Evolutionary conservation across 2,329 filamentous ascomycete genomes (phyloP).

Genomic region (Rutstroemia sp.): DNA sequence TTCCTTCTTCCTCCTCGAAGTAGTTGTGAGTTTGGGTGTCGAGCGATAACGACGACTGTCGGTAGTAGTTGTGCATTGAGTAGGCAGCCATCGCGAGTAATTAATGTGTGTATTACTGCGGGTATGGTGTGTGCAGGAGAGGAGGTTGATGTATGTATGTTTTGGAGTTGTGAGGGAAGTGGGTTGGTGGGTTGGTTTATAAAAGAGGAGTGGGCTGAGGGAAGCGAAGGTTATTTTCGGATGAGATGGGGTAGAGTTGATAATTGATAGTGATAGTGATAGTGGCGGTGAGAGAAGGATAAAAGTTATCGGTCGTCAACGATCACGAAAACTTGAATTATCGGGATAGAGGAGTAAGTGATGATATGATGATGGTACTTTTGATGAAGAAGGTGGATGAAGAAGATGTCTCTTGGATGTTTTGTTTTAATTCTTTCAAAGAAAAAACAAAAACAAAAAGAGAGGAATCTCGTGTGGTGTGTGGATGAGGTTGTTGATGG

Average conservation of each 20-base stretch:
- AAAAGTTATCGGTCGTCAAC: constrained; percentile 15
- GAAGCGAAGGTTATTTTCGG: constrained; percentile 20
- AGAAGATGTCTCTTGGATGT: neutral
- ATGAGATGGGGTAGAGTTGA: constrained; percentile 4
- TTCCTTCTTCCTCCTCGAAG: constrained; percentile 54
- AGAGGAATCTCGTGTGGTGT: neutral
- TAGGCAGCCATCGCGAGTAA: constrained; percentile 26
- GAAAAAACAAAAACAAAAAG: neutral
- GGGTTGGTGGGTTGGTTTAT: constrained; percentile 7
- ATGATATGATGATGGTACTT: constrained; percentile 2
- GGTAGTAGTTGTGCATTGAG: constrained; percentile 28
- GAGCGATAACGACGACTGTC: constrained; percentile 27
- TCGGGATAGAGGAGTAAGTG: constrained; percentile 14
- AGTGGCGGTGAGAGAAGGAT: constrained; percentile 10
- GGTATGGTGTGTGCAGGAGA: neutral
- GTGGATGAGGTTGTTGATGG: neutral
- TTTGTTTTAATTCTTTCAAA: neutral
- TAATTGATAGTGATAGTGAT: constrained; percentile 16
- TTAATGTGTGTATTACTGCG: neutral
- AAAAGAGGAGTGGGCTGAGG: constrained; percentile 10
- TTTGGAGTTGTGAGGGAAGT: neutral
- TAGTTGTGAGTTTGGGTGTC: constrained; percentile 38
- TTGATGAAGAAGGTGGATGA: neutral
- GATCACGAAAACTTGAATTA: constrained; percentile 10
- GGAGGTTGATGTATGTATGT: neutral